Base-by-base conservation (phyloP, 225 moss, liverwort and hornwort genomes). In the Physcomitrellopsis africana region DNA sequence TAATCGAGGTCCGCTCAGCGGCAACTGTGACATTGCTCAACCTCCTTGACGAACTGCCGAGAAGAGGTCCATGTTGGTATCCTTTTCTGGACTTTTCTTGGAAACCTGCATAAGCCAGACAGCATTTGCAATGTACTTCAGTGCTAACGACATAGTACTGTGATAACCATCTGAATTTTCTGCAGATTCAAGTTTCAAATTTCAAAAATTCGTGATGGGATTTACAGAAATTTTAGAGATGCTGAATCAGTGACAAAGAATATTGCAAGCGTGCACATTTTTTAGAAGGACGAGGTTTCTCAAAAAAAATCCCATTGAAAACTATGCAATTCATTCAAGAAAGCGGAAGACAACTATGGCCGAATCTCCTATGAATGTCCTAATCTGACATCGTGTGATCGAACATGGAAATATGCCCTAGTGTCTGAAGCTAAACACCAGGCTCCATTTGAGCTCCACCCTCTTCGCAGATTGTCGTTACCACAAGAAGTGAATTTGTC, bases 1-100 rank as follows among this genome's bases (percentile, higher is more conserved):
- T 84, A 69, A 82, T 82, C 3, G 87, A 80, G 43, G 69, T 84
- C 60, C 81, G 77, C 22, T 80, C 87, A 42, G 87, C 87, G 60
- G 82, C 84, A 58, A 80, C 84, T 55, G 61, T 82, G 58, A 78
- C 41, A 75, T 72, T 77, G 51, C 72, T 85, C 72, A 71, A 80
- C 80, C 75, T 82, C 80, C 82, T 77, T 0, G 74, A 70, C 26
- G 58, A 60, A 47, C 69, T 77, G 51, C 77, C 48, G 13, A 48
- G 51, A 10, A 32, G 60, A n/a, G 41, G 63, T 24, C 77, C 81
- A 15, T 51, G 56, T 20, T 77, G 80, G 32, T 29, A 64, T 43
- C 82, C 75, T 72, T 20, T 82, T 22, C 60, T 74, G 32, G 72
- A 75, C 20, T 72, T 80, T 77, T 72, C 68, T 45, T 77, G 75